A percentile compares a stretch with the other conserved stretches of the same genome.
Conservation (phyloP, 2,329 filamentous ascomycete species). For the Eurotiales sp. region DNA sequence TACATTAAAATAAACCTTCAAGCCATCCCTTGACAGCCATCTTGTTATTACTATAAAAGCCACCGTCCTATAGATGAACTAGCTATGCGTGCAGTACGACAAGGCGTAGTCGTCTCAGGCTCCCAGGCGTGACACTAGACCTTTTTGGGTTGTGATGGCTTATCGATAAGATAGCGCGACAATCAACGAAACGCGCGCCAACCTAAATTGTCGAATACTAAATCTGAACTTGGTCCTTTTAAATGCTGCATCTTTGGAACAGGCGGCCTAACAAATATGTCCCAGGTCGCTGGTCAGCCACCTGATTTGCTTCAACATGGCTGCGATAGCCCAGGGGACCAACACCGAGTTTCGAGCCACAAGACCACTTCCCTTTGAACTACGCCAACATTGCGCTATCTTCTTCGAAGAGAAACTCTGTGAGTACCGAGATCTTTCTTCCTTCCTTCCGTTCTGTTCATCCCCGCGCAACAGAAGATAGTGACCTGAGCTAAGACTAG, state of each 20-base stretch:
- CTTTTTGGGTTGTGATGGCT: not conserved
- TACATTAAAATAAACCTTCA: no score
- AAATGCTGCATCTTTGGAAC: slow-evolving; percentile 2
- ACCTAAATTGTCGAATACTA: no score
- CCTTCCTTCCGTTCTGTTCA: no score
- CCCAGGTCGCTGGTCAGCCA: no score
- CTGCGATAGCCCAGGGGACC: not conserved
- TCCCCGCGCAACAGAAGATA: no score
- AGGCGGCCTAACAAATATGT: not conserved
- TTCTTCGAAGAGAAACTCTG: slow-evolving; percentile 73
- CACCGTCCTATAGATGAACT: no score
- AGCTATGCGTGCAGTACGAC: no score
- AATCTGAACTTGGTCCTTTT: no score
- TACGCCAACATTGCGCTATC: slow-evolving; percentile 64
- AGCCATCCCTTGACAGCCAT: no score
- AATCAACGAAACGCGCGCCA: no score
- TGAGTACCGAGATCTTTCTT: slow-evolving; percentile 32
- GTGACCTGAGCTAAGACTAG: slow-evolving; percentile 11
- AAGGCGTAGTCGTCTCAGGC: no score
- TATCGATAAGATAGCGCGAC: slow-evolving; percentile 1
- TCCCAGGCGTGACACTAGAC: not conserved
- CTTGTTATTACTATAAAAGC: no score
- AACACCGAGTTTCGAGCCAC: slow-evolving; percentile 49
- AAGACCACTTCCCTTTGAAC: slow-evolving; percentile 57
- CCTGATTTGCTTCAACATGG: not conserved